Percentiles rank a stretch among this genome's conserved stretches.
These are phyloP conservation scores for Meyerozyma carpophila DNA, from an alignment of 1,139 yeast genomes.

Conservation along the genomic window DNA sequence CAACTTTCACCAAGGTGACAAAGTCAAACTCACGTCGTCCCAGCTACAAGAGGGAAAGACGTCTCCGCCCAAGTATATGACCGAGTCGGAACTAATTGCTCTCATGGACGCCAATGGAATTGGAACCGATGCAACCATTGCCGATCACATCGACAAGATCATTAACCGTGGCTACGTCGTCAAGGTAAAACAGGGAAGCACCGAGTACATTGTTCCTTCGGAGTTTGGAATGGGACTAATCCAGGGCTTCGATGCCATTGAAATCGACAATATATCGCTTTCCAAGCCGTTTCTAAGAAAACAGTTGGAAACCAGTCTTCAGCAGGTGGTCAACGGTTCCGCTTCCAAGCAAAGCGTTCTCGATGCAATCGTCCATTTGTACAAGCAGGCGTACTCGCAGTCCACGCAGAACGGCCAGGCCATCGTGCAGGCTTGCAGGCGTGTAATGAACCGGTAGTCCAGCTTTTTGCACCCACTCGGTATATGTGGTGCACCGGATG, in stretches of 20 bases:
- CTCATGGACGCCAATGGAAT: slow-evolving; percentile 97
- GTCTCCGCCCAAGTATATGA: slow-evolving; percentile 72
- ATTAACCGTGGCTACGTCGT: slow-evolving; percentile 59
- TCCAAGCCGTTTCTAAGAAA: slow-evolving; percentile 87
- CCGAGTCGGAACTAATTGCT: slow-evolving; percentile 88
- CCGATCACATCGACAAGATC: slow-evolving; percentile 90
- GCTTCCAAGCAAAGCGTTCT: slow-evolving; percentile 51
- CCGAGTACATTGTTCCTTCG: slow-evolving; percentile 63
- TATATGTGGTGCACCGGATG: not conserved
- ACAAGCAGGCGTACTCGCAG: slow-evolving; percentile 53
- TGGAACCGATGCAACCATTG: slow-evolving; percentile 99
- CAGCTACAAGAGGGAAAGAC: slow-evolving; percentile 72
- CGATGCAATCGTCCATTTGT: slow-evolving; percentile 50
- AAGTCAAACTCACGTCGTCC: slow-evolving; percentile 47
- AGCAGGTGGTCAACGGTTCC: slow-evolving; percentile 63
- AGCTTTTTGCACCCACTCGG: not conserved
- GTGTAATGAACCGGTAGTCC: slow-evolving; percentile 6
- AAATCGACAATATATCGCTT: slow-evolving; percentile 64
- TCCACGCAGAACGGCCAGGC: slow-evolving; percentile 29
- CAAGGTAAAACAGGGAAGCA: slow-evolving; percentile 33
- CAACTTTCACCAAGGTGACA: slow-evolving; percentile 50
- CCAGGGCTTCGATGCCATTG: slow-evolving; percentile 81
- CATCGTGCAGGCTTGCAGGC: slow-evolving; percentile 20
- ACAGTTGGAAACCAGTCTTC: slow-evolving; percentile 64
- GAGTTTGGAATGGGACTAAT: slow-evolving; percentile 82